Conservation (phyloP, 2,329 filamentous ascomycete species). For the Trichoderma sp. region DNA sequence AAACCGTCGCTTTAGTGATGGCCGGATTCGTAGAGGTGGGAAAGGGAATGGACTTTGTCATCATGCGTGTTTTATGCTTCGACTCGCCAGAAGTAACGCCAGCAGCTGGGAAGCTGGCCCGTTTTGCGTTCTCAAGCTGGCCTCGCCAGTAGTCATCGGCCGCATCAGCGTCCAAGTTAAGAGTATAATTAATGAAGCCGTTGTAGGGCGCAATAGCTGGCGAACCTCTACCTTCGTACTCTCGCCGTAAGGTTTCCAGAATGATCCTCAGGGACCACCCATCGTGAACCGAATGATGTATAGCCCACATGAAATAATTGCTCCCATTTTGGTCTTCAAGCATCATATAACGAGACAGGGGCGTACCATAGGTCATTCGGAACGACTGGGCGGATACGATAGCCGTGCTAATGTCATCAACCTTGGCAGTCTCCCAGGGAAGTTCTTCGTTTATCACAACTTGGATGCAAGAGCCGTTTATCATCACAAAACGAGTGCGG, state of each 20-base stretch:
- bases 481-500: conserved; percentile 18
- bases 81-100: neutral
- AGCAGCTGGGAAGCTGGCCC: conserved; percentile 18
- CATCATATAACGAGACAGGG: conserved; percentile 2
- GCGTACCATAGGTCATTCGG: conserved; percentile 13
- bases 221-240: neutral
- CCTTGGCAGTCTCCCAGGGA: neutral
- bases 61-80: conserved; percentile 10
- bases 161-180: conserved; percentile 1
- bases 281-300: conserved; percentile 35
- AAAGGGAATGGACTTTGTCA: conserved; percentile 7
- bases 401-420: neutral
- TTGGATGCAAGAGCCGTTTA: conserved; percentile 19
- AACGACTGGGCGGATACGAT: neutral
- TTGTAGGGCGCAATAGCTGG: neutral
- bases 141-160: conserved; percentile 23
- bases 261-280: conserved; percentile 30
- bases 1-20: conserved; percentile 26
- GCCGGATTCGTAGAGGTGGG: neutral
- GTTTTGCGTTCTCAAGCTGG: conserved; percentile 21
- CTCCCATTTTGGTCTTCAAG: neutral
- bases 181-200: conserved; percentile 11
- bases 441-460: conserved; percentile 23
- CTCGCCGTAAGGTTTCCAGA: conserved; percentile 19
- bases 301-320: conserved; percentile 28